Base-by-base conservation (phyloP, 352 stramenopile genomes). In the Phytophthora sansomeana region DNA sequence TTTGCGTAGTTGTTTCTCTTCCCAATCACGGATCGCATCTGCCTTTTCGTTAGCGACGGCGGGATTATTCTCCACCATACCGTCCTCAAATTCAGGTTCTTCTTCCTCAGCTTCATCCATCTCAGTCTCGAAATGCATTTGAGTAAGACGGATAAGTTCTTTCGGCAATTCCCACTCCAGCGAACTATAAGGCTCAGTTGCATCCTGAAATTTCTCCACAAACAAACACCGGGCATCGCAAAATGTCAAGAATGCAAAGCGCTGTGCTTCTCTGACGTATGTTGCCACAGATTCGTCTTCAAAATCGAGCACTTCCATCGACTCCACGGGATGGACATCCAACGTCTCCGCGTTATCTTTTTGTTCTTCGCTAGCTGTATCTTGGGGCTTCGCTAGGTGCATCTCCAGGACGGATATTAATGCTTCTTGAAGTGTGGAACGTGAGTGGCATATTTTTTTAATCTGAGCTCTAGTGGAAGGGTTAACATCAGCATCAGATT, bases 91-190 rank as follows among this genome's bases (percentile, higher is more conserved):
- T 65, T 75, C 58, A 36, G 72, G 56, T 28, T 78, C 69, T 42
- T 87, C 74, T 19, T 81, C 70, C 63, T 92, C 83, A 9, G 69
- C 74, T 9, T 92, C 72, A 17, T 87, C 75, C 46, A 73, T 94
- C 47, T 89, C 81, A 49, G 78, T 87, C 55, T 95, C 85, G 63
- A 95, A 96, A 63, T 91, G 89, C 70, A 90, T 90, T 58, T 95
- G 87, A 6, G 82, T 91, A 6, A 96, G 63, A 41, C 89, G 44
- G 29, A 91, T 55, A 3, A 96, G 69, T 19, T 84, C 69, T 55
- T 88, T 90, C 6, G 88, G 85, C 14, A 94, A 72, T 21, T 55
- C 30, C 87, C 87, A 96, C 35, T 91, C 72, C 32, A 96, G 57
- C 7, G 46, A 57, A 66, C 91, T 75, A 41, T 83, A 92, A 10